These are phyloP conservation scores for Acorus calamus DNA, from an alignment of 106 monocot genomes.

Conservation along the genomic window DNA sequence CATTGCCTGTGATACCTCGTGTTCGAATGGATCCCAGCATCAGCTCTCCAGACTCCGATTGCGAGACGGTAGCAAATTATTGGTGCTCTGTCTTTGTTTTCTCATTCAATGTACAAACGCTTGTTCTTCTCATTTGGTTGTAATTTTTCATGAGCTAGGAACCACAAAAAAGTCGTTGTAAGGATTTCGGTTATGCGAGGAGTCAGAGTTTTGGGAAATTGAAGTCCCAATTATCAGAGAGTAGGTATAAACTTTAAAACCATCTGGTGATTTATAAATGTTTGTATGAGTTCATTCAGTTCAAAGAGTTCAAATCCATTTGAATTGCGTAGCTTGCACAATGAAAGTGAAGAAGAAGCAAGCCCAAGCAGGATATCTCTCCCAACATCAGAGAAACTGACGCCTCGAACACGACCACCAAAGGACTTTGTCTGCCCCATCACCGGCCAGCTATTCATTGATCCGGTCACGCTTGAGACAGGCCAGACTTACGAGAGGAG, in stretches of 20 bases:
- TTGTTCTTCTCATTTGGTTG: background rate
- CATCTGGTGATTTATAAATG: too few relatives aligned
- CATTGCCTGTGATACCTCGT: conserved; percentile 1
- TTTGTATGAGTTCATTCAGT: too few relatives aligned
- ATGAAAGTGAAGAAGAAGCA: conserved; percentile 24
- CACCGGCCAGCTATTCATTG: conserved; percentile 39
- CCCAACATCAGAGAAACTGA: conserved; percentile 20
- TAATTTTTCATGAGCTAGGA: conserved; percentile 3
- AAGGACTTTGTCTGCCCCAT: conserved; percentile 58
- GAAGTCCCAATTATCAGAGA: conserved; percentile 11
- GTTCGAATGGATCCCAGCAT: background rate
- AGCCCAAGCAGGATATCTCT: conserved; percentile 8
- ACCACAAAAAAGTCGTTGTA: conserved; percentile 3
- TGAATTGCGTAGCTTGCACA: conserved; percentile 19
- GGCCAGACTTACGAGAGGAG: conserved; percentile 51
- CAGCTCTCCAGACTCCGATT: conserved; percentile 9
- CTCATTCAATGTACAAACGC: too few relatives aligned
- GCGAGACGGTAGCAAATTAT: conserved; percentile 14
- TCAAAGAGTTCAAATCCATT: too few relatives aligned
- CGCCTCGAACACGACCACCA: conserved; percentile 22
- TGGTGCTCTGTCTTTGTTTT: background rate
- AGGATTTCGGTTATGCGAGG: conserved; percentile 2
- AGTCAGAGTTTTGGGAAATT: background rate
- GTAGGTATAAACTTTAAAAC: conserved; percentile 11
- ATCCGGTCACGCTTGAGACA: conserved; percentile 53